Evolutionary conservation across 257 asterid genomes (phyloP), one percentile per base, ranked within the genome.

Genomic region (Capsicum pubescens): DNA sequence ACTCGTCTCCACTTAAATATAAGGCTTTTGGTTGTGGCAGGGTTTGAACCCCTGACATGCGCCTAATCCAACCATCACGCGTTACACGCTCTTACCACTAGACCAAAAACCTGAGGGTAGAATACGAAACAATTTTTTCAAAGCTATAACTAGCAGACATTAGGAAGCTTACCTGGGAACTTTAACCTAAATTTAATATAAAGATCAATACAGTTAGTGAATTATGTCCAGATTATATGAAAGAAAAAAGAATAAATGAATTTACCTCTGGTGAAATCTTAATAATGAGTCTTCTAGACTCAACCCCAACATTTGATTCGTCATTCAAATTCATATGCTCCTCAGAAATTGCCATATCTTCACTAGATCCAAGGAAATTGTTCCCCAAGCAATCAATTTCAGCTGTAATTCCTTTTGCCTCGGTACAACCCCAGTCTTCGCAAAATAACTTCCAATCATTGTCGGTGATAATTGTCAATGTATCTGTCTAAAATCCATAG

Each of bases 391-490:
- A 86, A 68, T 90, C 97, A 80, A 96, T 84, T 85, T 83, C 89
- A 87, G 95, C 98, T 48, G 89, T 87, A 86, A 96, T 84, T 60
- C 98, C 94, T 80, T 88, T 91, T 66, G 88, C 87, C 82, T 87
- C 91, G 1, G 86, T 83, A 83, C 98, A 95, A 91, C 94, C 97
- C 98, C 98, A 96, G 69, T 91, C 97, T 90, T 93, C 95, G 85
- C 99, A 92, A 80, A 96, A 92, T 64, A 88, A 88, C 82, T 89
- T 93, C 99, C 99, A 96, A 81, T 96, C 99, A 84, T 93, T 90
- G 91, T 91, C 97, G 57, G 90, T 50, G 83, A 96, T 85, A 66
- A 96, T 76, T 63, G 97, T 90, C 59, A 96, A 87, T 84, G 86
- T 92, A 74, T 92, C 98, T 85, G 95, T 85, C 99, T 96, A 87